phyloP scores from a whole-genome alignment of 768 basidiomycete species.

The Tulasnella calospora region DNA sequence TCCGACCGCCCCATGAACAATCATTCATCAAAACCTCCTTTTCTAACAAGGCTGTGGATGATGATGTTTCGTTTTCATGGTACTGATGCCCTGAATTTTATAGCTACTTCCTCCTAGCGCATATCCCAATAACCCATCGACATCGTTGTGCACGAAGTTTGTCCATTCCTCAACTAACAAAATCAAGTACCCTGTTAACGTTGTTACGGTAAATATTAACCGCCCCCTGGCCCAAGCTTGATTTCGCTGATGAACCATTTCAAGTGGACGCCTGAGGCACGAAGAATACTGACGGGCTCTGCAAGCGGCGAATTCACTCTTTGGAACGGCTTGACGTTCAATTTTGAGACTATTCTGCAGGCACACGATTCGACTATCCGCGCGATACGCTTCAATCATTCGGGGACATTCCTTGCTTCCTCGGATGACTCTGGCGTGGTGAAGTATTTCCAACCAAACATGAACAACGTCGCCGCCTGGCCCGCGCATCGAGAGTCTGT shows the following conservation, averaged over 20 bases:
- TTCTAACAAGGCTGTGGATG: too few species aligned
- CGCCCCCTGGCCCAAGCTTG: background rate
- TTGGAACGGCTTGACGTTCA: constrained; percentile 99
- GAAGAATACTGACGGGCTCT: constrained; percentile 89
- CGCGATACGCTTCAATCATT: constrained; percentile 82
- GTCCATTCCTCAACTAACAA: constrained; percentile 99
- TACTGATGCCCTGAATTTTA: constrained; percentile 16
- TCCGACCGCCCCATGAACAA: too few species aligned
- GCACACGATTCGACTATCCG: constrained; percentile 95
- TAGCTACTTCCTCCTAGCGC: constrained; percentile 93
- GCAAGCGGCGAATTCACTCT: constrained; percentile 97
- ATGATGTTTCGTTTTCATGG: too few species aligned
- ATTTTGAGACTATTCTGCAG: constrained; percentile 99
- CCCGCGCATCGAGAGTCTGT: constrained; percentile 92
- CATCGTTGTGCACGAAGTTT: constrained; percentile 93
- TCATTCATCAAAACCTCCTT: too few species aligned
- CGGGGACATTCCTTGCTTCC: constrained; percentile 88
- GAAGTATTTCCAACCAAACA: constrained; percentile 98
- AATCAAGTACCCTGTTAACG: constrained; percentile 93
- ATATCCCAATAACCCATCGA: constrained; percentile 85
- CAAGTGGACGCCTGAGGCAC: constrained; percentile 96
- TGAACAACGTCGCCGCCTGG: constrained; percentile 97
- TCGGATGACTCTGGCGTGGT: constrained; percentile 90
- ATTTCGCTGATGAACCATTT: background rate
- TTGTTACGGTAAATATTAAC: constrained; percentile 68